Conservation (phyloP, 2,329 filamentous ascomycete species). For the Endothia cerciana region DNA sequence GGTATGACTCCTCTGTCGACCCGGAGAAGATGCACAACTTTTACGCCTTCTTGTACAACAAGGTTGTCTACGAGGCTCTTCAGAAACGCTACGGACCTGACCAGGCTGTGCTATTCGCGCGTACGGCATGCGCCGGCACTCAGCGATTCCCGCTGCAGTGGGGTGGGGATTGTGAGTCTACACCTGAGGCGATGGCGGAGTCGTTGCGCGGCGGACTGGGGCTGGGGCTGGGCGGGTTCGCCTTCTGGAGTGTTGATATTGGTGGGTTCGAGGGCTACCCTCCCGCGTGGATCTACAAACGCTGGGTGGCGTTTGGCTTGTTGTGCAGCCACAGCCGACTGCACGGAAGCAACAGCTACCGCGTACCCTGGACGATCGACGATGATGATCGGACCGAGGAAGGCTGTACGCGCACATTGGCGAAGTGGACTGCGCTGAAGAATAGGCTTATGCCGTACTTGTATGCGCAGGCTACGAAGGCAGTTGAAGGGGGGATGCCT, state of each 20-base stretch:
- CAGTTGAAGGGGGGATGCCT: constrained; percentile 32
- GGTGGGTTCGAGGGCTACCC: constrained; percentile 67
- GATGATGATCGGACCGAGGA: constrained; percentile 60
- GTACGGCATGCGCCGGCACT: constrained; percentile 68
- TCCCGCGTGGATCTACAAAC: constrained; percentile 72
- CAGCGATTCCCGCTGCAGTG: constrained; percentile 73
- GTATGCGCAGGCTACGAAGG: constrained; percentile 45
- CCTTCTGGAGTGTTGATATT: constrained; percentile 40
- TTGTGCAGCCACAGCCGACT: constrained; percentile 72
- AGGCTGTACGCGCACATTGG: constrained; percentile 55
- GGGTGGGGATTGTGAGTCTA: constrained; percentile 78
- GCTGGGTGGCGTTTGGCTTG: constrained; percentile 77
- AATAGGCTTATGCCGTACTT: constrained; percentile 57
- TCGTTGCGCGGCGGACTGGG: constrained; percentile 42
- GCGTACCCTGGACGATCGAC: constrained; percentile 76
- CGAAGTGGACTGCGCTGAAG: constrained; percentile 54
- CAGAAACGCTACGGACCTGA: constrained; percentile 54
- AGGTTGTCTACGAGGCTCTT: constrained; percentile 68
- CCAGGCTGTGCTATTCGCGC: constrained; percentile 68
- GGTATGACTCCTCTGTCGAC: constrained; percentile 62
- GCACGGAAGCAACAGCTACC: constrained; percentile 71
- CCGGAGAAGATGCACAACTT: constrained; percentile 75
- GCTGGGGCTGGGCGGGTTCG: constrained; percentile 36
- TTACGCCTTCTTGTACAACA: constrained; percentile 76
- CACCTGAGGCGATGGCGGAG: constrained; percentile 74